Evolutionary conservation across 306 rosid species (phyloP).

Genomic region (Begonia peltatifolia): DNA sequence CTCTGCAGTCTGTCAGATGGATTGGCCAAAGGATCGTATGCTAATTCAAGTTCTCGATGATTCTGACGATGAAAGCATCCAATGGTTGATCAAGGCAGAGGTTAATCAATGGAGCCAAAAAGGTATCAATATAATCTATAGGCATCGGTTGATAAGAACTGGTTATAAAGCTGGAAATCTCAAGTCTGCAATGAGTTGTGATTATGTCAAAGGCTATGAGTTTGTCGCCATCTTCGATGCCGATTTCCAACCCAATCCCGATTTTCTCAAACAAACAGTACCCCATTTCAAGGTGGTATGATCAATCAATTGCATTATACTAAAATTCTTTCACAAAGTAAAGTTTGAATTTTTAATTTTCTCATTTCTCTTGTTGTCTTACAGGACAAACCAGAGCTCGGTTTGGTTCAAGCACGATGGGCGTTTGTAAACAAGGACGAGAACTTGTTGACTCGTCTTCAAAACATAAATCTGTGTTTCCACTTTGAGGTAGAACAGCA

Average conservation of each 20-base stretch:
- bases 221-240: constrained; percentile 92
- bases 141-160: constrained; percentile 85
- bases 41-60: constrained; percentile 85
- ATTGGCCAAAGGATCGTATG: constrained; percentile 87
- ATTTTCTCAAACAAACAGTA: constrained; percentile 70
- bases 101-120: constrained; percentile 62
- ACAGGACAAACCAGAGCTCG: constrained; percentile 87
- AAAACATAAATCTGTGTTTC: constrained; percentile 89
- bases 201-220: constrained; percentile 76
- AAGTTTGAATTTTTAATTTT: neutral
- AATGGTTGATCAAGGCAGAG: constrained; percentile 66
- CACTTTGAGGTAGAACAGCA: constrained; percentile 99
- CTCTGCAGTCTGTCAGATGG: constrained; percentile 77
- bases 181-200: constrained; percentile 89
- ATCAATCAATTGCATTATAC: neutral
- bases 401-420: constrained; percentile 96
- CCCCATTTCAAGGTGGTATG: constrained; percentile 77
- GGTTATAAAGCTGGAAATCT: constrained; percentile 99
- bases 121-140: constrained; percentile 69
- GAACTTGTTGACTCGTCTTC: constrained; percentile 87
- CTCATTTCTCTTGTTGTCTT: neutral
- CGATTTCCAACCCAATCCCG: constrained; percentile 87
- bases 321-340: neutral
- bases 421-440: constrained; percentile 88
- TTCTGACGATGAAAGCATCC: constrained; percentile 63